Evolutionary conservation across 805 yeast species (phyloP), one percentile per base, ranked within the genome.

Genomic region (Candida sakaeoensis): DNA sequence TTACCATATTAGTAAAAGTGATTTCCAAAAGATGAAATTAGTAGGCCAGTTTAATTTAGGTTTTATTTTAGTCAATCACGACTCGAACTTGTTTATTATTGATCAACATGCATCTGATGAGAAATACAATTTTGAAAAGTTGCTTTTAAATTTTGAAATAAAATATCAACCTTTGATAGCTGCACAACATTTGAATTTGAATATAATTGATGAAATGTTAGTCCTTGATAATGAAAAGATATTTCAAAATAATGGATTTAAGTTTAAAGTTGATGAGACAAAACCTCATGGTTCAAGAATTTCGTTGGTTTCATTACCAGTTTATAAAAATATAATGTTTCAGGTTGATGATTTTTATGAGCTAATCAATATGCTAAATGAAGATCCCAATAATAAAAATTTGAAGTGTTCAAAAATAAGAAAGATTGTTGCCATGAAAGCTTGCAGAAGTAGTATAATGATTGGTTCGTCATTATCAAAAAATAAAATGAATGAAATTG

Each of bases 71-170:
- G 93, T 86, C 0, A 73, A 77, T 2, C 68, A 80, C 37, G 60
- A 58, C 33, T 42, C 43, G 3, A 56, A 88, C 53, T 51, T 91
- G 23, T 90, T 93, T 52, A 90, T 93, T 24, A 74, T 93, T 35
- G 99, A 93, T 58, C 99, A 93, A 60, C 99, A 93, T 65, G 99
- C 99, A 1, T 85, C 95, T 48, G 99, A 93, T 63, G 99, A 93
- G 54, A 93, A 90, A 50, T 88, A 54, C 65, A 93, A 93, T 58
- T 93, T 87, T 65, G 99, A 93, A 58, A 68, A 66, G 36, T 58
- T 65, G 13, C 70, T 68, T 2, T 77, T 85, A 0, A 62, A 66
- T 0, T 79, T 90, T 46, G 74, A 77, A 33, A 53, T 65, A 8
- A 54, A 48, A 12, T 70, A 74, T 31, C 97, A 93, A 60, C 79